Evolutionary conservation across 352 stramenopile genomes (phyloP).

Genomic region (Pelagophyceae sp.): DNA sequence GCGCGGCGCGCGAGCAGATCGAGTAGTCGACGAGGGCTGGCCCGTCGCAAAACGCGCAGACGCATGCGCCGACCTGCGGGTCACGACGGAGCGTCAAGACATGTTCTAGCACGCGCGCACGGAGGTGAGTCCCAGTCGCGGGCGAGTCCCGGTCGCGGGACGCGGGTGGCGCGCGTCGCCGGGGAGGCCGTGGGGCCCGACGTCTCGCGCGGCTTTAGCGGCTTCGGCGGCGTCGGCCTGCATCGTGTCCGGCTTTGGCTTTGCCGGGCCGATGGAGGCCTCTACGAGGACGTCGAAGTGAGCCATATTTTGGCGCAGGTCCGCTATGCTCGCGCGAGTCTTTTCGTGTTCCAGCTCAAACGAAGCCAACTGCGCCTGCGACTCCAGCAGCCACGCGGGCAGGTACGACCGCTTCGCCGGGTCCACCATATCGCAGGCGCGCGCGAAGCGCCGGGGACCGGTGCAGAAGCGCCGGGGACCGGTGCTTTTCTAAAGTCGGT

Average conservation of each 20-base stretch:
- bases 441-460: no score
- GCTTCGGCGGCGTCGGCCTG: not conserved
- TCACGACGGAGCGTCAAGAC: no score
- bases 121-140: no score
- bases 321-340: not conserved
- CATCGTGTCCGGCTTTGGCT: not conserved
- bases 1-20: not conserved
- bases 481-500: no score
- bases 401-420: not conserved
- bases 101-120: no score
- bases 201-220: not conserved
- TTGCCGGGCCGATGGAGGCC: not conserved
- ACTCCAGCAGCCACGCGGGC: constrained; percentile 1
- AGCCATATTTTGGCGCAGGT: not conserved
- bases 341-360: not conserved
- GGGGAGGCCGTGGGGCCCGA: not conserved
- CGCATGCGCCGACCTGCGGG: not conserved
- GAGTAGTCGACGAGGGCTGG: not conserved
- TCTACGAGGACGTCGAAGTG: constrained; percentile 2
- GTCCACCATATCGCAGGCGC: no score
- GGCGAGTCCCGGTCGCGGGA: no score
- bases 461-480: no score
- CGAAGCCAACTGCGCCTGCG: not conserved
- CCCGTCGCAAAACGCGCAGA: not conserved
- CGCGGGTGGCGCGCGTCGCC: no score